These are phyloP conservation scores for Saccharomycopsis guyanensis DNA, from an alignment of 805 yeast species.

Conservation along the genomic window DNA sequence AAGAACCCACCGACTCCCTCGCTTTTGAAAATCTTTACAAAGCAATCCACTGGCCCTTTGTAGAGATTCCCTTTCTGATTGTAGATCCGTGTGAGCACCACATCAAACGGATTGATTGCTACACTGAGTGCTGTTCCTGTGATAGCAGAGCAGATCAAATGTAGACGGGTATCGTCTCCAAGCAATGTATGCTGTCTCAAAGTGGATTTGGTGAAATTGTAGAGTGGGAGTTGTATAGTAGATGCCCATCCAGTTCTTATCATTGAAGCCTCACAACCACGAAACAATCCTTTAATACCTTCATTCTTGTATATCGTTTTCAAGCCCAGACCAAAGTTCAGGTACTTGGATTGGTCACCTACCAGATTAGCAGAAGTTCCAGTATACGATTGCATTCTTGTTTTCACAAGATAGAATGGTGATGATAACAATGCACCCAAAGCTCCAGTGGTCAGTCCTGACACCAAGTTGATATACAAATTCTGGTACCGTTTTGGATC, in stretches of 20 bases:
- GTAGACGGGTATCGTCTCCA: conserved; percentile 59
- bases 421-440: conserved; percentile 88
- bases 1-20: conserved; percentile 89
- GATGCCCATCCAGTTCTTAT: conserved; percentile 95
- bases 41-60: conserved; percentile 83
- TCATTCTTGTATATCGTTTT: conserved; percentile 51
- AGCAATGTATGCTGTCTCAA: conserved; percentile 41
- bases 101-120: conserved; percentile 98
- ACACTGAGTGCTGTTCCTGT: conserved; percentile 91
- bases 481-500: conserved; percentile 44
- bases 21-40: conserved; percentile 65
- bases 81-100: conserved; percentile 86
- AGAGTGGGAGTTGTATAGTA: conserved; percentile 87
- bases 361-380: conserved; percentile 38
- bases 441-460: conserved; percentile 82
- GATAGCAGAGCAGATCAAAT: conserved; percentile 62
- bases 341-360: conserved; percentile 91
- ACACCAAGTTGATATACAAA: conserved; percentile 53
- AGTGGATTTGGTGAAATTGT: conserved; percentile 65
- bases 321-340: conserved; percentile 61
- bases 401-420: conserved; percentile 86
- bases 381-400: conserved; percentile 94
- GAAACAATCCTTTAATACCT: conserved; percentile 71
- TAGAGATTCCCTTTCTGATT: conserved; percentile 81
- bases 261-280: conserved; percentile 93